Percentiles rank a stretch among this genome's conserved stretches.
Conservation (phyloP, 2,329 filamentous ascomycete species). For the Thermothelomyces thermophilus region DNA sequence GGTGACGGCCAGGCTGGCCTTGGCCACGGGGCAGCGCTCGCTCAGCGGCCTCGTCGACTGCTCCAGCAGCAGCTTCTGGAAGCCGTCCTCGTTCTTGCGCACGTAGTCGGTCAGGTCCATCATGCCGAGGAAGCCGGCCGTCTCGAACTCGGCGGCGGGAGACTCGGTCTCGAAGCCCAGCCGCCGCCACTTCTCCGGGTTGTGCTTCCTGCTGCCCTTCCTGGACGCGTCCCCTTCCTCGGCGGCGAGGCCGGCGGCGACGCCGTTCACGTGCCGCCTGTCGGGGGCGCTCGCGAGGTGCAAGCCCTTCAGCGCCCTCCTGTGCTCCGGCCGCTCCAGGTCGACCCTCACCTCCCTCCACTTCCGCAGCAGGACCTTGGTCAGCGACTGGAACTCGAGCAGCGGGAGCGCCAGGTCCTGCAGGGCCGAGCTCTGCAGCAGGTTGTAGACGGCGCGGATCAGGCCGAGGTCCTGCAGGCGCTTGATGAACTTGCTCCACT, state of each 20-base stretch:
- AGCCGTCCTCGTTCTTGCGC: conserved; percentile 82
- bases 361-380: conserved; percentile 77
- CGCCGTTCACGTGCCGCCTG: conserved; percentile 37
- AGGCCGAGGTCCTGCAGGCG: conserved; percentile 85
- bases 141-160: conserved; percentile 77
- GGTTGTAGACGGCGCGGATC: conserved; percentile 81
- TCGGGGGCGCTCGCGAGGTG: conserved; percentile 76
- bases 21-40: conserved; percentile 78
- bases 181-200: conserved; percentile 86
- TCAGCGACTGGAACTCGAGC: conserved; percentile 87
- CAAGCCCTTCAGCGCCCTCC: conserved; percentile 76
- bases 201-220: conserved; percentile 65
- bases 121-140: conserved; percentile 84
- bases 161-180: conserved; percentile 88
- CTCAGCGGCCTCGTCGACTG: conserved; percentile 67
- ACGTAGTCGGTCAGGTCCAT: conserved; percentile 97
- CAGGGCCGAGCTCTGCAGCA: conserved; percentile 91
- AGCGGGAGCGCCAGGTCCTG: conserved; percentile 86
- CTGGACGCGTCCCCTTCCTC: conserved; percentile 34
- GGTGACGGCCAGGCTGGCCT: conserved; percentile 80
- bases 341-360: conserved; percentile 85
- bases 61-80: conserved; percentile 86
- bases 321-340: conserved; percentile 79
- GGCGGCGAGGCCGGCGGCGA: conserved; percentile 24
- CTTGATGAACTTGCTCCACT: conserved; percentile 96